Evolutionary conservation across 371 early-diverging fungal genomes (phyloP).

Genomic region (Mucor circinelloides): DNA sequence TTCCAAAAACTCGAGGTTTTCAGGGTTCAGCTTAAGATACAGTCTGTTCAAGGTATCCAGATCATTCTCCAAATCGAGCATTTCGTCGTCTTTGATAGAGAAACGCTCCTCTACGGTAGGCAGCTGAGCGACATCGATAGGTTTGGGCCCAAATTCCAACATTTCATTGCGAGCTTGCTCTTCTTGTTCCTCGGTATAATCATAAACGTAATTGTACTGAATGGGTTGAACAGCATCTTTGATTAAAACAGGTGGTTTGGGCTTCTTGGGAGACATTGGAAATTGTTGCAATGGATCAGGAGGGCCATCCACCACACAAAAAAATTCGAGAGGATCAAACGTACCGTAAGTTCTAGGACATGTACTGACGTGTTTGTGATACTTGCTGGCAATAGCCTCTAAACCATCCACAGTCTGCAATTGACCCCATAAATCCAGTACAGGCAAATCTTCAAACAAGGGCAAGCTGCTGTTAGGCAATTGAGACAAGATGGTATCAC

Average conservation of each 20-base stretch:
- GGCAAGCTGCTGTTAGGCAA: conserved; percentile 58
- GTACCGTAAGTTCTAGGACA: conserved; percentile 42
- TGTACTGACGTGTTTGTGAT: conserved; percentile 56
- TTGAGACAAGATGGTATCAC: conserved; percentile 56
- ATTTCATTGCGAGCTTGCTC: conserved; percentile 9
- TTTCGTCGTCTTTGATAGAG: conserved; percentile 34
- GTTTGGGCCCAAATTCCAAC: conserved; percentile 33
- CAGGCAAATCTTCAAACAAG: conserved; percentile 54
- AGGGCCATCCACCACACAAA: conserved; percentile 42
- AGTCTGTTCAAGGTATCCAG: conserved; percentile 29
- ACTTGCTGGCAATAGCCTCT: conserved; percentile 44
- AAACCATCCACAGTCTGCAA: conserved; percentile 47
- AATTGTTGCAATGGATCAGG: conserved; percentile 28
- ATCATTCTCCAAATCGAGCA: conserved; percentile 33
- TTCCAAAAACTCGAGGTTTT: conserved; percentile 20
- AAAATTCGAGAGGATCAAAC: conserved; percentile 51
- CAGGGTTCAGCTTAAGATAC: conserved; percentile 27
- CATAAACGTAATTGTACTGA: conserved; percentile 22
- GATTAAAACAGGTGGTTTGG: conserved; percentile 21
- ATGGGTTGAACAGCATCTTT: conserved; percentile 42
- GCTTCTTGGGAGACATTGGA: conserved; percentile 19
- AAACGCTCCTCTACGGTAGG: conserved; percentile 28
- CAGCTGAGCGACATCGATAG: conserved; percentile 44
- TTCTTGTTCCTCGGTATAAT: conserved; percentile 20
- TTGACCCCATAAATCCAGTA: conserved; percentile 65